Percentiles rank a stretch among this genome's conserved stretches.
Evolutionary conservation across 345 rosid genomes (phyloP).

Genomic region (Euclidium syriacum): DNA sequence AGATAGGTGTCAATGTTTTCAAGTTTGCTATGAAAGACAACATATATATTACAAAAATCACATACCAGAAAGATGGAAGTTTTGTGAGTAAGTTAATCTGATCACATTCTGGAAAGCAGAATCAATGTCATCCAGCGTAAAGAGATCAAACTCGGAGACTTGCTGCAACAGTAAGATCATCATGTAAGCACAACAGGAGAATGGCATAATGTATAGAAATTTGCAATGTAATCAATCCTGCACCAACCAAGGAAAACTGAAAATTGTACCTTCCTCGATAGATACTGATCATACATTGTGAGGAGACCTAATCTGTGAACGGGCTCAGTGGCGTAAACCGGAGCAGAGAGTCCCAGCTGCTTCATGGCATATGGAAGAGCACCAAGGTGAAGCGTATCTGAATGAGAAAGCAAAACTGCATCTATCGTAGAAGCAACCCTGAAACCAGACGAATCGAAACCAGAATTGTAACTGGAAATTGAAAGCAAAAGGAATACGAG

Average conservation of each 20-base stretch:
- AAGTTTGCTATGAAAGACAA: not conserved
- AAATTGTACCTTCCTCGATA: slow-evolving; percentile 68
- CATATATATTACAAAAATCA: not conserved
- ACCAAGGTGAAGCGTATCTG: slow-evolving; percentile 90
- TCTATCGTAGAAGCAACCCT: slow-evolving; percentile 80
- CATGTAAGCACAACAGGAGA: slow-evolving; percentile 7
- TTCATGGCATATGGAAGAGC: slow-evolving; percentile 94
- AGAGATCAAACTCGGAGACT: slow-evolving; percentile 89
- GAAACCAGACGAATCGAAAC: slow-evolving; percentile 14
- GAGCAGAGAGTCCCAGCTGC: slow-evolving; percentile 81
- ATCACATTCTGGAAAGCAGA: slow-evolving; percentile 80
- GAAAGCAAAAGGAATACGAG: not conserved
- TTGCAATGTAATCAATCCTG: not conserved
- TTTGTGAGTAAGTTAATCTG: slow-evolving; percentile 87
- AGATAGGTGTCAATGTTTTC: not conserved
- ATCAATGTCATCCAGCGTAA: slow-evolving; percentile 89
- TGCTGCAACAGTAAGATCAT: slow-evolving; percentile 49
- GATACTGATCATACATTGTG: slow-evolving; percentile 91
- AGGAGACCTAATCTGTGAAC: slow-evolving; percentile 77
- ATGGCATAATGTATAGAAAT: not conserved
- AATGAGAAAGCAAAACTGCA: slow-evolving; percentile 79
- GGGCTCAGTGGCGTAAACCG: slow-evolving; percentile 83
- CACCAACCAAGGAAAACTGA: not conserved
- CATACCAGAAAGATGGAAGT: slow-evolving; percentile 77
- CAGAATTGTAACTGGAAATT: not conserved